phyloP scores from a whole-genome alignment of 345 rosid species.

The Eucalyptus pauciflora region DNA sequence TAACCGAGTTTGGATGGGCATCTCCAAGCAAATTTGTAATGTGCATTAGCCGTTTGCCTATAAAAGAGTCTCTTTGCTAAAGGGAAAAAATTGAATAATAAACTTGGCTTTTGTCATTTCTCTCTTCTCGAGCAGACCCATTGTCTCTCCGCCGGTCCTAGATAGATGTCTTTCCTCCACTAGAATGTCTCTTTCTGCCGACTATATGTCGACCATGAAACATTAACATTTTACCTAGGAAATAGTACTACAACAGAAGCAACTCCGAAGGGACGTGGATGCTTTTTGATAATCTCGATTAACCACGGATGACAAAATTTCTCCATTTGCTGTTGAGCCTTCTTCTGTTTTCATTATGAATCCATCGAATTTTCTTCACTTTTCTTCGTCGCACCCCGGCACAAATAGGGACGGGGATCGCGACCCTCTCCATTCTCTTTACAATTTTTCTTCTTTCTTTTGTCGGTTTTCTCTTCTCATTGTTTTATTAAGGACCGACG shows the following conservation, averaged over 20 bases:
- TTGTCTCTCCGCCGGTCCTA: neutral
- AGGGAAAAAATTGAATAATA: neutral
- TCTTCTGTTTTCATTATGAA: neutral
- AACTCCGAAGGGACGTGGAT: neutral
- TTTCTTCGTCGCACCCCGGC: neutral
- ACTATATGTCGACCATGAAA: neutral
- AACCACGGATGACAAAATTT: neutral
- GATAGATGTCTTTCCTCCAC: neutral
- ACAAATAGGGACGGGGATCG: neutral
- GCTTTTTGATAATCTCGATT: neutral
- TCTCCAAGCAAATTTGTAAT: neutral
- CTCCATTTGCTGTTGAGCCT: neutral
- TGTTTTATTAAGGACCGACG: neutral
- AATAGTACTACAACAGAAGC: neutral
- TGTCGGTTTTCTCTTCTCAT: neutral
- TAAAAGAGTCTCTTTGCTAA: neutral
- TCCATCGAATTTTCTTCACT: neutral
- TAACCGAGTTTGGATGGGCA: neutral
- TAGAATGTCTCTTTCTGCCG: neutral
- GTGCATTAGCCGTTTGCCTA: neutral
- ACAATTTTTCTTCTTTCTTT: rapidly evolving
- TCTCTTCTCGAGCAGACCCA: neutral
- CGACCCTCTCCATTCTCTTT: rapidly evolving
- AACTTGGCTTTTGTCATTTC: neutral
- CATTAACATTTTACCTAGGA: neutral